A percentile compares a stretch with the other conserved stretches of the same genome.
Conservation (phyloP, 2,329 filamentous ascomycete species). For the Ophiostoma sp. region DNA sequence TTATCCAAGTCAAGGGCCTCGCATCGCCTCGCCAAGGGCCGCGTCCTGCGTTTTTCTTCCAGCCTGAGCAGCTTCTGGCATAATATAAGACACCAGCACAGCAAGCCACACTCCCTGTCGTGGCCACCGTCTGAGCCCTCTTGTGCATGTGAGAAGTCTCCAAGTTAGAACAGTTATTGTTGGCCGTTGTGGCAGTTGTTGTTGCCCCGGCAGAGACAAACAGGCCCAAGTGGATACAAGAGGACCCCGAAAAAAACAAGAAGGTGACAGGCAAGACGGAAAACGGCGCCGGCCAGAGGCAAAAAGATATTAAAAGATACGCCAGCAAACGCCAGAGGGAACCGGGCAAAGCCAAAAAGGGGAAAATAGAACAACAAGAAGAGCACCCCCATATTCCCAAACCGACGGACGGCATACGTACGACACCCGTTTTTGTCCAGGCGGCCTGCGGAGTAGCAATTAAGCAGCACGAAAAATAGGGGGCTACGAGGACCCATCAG, state of each 20-base stretch:
- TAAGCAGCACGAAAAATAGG: slow-evolving; percentile 16
- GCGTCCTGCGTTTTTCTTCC: not conserved
- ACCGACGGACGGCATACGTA: not conserved
- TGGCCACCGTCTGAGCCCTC: not conserved
- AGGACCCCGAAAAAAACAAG: slow-evolving; percentile 4
- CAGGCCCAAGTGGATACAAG: not conserved
- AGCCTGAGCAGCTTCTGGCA: not conserved
- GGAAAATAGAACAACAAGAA: not conserved
- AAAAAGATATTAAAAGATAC: slow-evolving; percentile 14
- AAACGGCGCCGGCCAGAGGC: slow-evolving; percentile 7
- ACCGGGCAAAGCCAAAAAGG: not conserved
- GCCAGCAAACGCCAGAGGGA: not conserved
- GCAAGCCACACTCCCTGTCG: not conserved
- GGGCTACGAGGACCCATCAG: slow-evolving; percentile 24
- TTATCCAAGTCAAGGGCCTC: not conserved
- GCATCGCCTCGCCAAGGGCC: slow-evolving; percentile 5
- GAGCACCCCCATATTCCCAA: not conserved
- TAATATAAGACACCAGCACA: not conserved
- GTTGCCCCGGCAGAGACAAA: not conserved
- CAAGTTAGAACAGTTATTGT: not conserved
- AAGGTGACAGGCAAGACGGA: not conserved
- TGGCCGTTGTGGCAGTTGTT: not conserved
- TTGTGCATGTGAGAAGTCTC: not conserved
- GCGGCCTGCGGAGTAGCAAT: slow-evolving; percentile 1
- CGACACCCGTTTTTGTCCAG: not conserved